A percentile compares a stretch with the other conserved stretches of the same genome.
These are phyloP conservation scores for Leptographium procerum DNA, from an alignment of 2,329 filamentous ascomycete species.

Conservation along the genomic window DNA sequence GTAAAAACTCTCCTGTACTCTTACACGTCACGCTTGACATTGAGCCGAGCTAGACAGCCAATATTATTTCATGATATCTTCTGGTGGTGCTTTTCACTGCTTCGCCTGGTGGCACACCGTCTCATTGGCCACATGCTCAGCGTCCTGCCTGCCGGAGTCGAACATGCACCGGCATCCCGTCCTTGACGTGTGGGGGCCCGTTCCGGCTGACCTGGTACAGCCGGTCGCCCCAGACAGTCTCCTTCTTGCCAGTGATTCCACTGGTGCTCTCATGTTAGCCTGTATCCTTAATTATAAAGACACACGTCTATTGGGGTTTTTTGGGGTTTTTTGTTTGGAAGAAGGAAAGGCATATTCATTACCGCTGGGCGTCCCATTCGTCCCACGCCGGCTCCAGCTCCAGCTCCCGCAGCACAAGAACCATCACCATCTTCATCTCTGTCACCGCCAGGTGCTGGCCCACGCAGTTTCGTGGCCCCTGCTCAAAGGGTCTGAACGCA, in stretches of 20 bases:
- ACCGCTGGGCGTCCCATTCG: slow-evolving; percentile 13
- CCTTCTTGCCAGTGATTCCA: slow-evolving; percentile 13
- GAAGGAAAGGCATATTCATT: neutral
- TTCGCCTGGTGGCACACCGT: too few relatives aligned
- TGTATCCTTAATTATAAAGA: too few relatives aligned
- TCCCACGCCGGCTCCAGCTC: slow-evolving; percentile 10
- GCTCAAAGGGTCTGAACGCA: slow-evolving; percentile 44
- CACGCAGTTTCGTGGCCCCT: slow-evolving; percentile 42
- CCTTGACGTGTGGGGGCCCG: slow-evolving; percentile 22
- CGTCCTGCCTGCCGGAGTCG: slow-evolving; percentile 9
- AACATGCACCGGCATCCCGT: slow-evolving; percentile 27
- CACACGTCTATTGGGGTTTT: too few relatives aligned
- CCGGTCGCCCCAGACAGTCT: slow-evolving; percentile 19
- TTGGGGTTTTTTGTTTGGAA: too few relatives aligned
- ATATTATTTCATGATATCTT: too few relatives aligned
- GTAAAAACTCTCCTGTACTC: too few relatives aligned
- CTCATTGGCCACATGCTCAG: neutral
- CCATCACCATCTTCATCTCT: slow-evolving; percentile 10
- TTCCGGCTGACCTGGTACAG: slow-evolving; percentile 18
- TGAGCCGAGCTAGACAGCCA: too few relatives aligned
- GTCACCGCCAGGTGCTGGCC: slow-evolving; percentile 28
- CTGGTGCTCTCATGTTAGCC: slow-evolving; percentile 11
- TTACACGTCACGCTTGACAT: too few relatives aligned
- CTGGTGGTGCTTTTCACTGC: too few relatives aligned
- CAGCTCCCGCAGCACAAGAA: slow-evolving; percentile 7